Evolutionary conservation across 805 yeast genomes (phyloP), one percentile per base, ranked within the genome.

Genomic region (Kluyveromyces wickerhamii): DNA sequence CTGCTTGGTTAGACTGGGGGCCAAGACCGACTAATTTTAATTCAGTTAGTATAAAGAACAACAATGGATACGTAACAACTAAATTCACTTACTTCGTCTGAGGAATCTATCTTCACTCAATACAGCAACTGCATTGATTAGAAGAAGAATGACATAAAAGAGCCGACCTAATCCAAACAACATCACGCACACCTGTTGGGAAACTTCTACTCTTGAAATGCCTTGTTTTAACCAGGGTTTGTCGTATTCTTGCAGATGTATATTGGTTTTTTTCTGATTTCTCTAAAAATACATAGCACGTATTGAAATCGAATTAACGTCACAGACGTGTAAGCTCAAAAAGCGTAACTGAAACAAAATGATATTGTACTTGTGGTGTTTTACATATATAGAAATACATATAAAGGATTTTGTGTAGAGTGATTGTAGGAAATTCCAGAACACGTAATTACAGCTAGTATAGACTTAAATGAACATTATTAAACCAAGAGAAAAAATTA

Each of bases 101-200:
- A 83, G 63, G 49, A 83, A 83, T 39, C 94, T 63, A 49, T 83
- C 92, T 48, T 83, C 94, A 52, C 81, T 80, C 34, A 83, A 67
- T 22, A 83, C 79, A 0, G 92, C 92, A 19, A 83, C 71, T 0
- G 89, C 74, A 54, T 83, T 83, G 31, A 81, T 71, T 37, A 81
- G 59, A 24, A 83, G 54, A 13, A 76, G 57, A 5, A 69, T 58
- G 27, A 66, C 74, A 47, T 75, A 76, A 37, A 75, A 64, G 21
- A 76, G 59, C 50, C 67, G 74, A 8, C 81, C 80, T 27, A 76
- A 57, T 12, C 82, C 81, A 57, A 76, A 76, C 68, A 75, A 65
- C 53, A 53, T 50, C 36, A 21, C 12, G 5, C 22, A n/a, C n/a
- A n/a, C n/a, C n/a, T n/a, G n/a, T n/a, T n/a, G n/a, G n/a, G n/a